Evolutionary conservation across 805 yeast genomes (phyloP), one percentile per base, ranked within the genome.

Genomic region (Ogataea kodamae): DNA sequence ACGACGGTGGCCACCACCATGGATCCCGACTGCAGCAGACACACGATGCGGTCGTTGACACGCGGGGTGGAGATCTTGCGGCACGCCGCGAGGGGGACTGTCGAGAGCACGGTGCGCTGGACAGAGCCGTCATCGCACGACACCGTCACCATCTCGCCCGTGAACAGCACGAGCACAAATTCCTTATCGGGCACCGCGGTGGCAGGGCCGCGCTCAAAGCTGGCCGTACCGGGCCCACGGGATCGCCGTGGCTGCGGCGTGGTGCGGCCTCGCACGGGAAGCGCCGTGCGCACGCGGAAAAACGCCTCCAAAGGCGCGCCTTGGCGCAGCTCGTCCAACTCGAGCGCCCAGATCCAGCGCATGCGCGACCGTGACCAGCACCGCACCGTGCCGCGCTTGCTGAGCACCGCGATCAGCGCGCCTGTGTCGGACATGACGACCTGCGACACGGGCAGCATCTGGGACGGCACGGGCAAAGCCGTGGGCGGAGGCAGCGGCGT

Each of bases 21-120:
- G 22, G 70, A 70, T 8, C 74, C 76, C 29, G 65, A 65, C 9
- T 58, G 59, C 3, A 72, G 60, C 28, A 70, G 65, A 37, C 78
- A 72, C 1, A 85, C 76, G 18, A 85, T 59, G 41, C 89, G 65
- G 52, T 84, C 92, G 48, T 76, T 79, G 16, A 84, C 79, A 52
- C 92, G 67, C 4, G 94, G 86, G 0, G 94, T 79, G 2, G 70
- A 53, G 8, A 86, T 54, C 40, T 72, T 72, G 32, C 70, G 71
- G 35, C 80, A 78, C 2, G 76, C 64, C 1, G 65, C 62, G n/a
- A 81, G 49, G 13, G 61, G 52, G 1, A 53, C 40, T 10, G 46
- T 33, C 2, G 64, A 54, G 8, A 69, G 24, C n/a, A 44, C 36
- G 6, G 62, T 54, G 25, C 54, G 58, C n/a, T 48, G 60, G 6